These are phyloP conservation scores for Linnemannia hyalina DNA, from an alignment of 192 early-diverging fungal genomes.

Conservation along the genomic window DNA sequence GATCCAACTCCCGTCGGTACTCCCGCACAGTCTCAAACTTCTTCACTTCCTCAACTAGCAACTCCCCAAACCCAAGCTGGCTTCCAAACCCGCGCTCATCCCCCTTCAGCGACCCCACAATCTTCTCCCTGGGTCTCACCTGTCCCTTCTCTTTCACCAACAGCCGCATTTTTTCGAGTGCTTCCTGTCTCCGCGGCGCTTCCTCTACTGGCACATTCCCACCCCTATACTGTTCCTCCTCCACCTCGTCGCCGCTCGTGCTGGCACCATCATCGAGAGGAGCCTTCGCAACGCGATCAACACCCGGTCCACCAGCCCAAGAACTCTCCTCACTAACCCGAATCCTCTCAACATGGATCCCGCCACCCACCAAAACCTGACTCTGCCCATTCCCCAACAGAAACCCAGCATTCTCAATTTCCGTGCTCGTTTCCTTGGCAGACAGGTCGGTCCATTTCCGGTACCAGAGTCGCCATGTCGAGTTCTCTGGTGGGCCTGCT, in stretches of 20 bases:
- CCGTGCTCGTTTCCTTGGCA: background rate
- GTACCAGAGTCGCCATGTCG: constrained; percentile 43
- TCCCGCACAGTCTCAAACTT: constrained; percentile 29
- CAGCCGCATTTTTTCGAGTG: constrained; percentile 5
- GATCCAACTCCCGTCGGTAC: constrained; percentile 30
- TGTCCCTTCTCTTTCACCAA: constrained; percentile 23
- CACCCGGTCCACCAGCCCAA: constrained; percentile 49
- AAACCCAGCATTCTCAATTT: constrained; percentile 14
- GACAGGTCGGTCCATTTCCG: background rate
- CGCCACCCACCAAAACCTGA: constrained; percentile 31
- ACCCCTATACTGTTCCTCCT: constrained; percentile 23
- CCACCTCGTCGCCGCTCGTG: background rate
- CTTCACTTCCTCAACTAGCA: constrained; percentile 32
- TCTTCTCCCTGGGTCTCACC: constrained; percentile 5
- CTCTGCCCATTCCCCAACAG: constrained; percentile 39
- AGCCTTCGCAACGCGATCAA: background rate
- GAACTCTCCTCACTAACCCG: constrained; percentile 28
- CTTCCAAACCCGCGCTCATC: constrained; percentile 39
- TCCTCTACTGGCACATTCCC: constrained; percentile 31
- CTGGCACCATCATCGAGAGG: background rate
- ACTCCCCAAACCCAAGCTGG: constrained; percentile 35
- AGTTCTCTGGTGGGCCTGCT: constrained; percentile 6
- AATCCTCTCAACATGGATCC: constrained; percentile 39
- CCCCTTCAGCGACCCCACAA: constrained; percentile 27
- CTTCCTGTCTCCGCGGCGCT: constrained; percentile 12